These are phyloP conservation scores for Bisporella sp. DNA, from an alignment of 2,329 filamentous ascomycete genomes.

Conservation along the genomic window DNA sequence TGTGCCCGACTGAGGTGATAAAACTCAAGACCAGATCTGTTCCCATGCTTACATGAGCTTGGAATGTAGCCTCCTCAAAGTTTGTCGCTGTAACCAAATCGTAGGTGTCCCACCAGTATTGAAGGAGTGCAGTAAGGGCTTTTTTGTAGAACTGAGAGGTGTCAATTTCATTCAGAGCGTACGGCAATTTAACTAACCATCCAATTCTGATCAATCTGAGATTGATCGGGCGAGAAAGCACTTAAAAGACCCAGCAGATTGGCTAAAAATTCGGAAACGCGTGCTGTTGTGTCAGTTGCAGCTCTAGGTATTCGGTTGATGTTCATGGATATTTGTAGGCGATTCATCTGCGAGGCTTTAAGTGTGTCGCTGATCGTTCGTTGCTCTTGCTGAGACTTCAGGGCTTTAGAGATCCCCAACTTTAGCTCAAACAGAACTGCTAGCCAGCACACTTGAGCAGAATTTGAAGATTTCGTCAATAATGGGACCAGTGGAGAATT, in stretches of 20 bases:
- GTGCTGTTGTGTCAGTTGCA: slow-evolving; percentile 53
- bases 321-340: slow-evolving; percentile 53
- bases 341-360: slow-evolving; percentile 43
- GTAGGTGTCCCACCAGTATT: slow-evolving; percentile 50
- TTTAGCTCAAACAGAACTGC: slow-evolving; percentile 45
- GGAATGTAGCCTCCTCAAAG: slow-evolving; percentile 59
- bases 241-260: slow-evolving; percentile 36
- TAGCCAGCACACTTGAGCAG: slow-evolving; percentile 37
- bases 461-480: slow-evolving; percentile 32
- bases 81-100: slow-evolving; percentile 34
- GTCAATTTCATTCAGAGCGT: not conserved
- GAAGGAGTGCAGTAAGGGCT: slow-evolving; percentile 36
- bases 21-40: slow-evolving; percentile 12
- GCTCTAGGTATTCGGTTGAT: slow-evolving; percentile 47
- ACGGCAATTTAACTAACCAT: slow-evolving; percentile 11
- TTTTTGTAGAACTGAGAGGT: slow-evolving; percentile 26
- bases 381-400: slow-evolving; percentile 34
- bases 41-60: slow-evolving; percentile 48
- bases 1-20: not conserved
- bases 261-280: slow-evolving; percentile 43
- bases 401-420: slow-evolving; percentile 36
- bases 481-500: slow-evolving; percentile 47
- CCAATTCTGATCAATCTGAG: slow-evolving; percentile 23
- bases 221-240: slow-evolving; percentile 34
- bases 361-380: slow-evolving; percentile 39